Percentiles rank a stretch among this genome's conserved stretches.
phyloP scores from a whole-genome alignment of 176 grass and related monocot genomes.

The Tillandsia leiboldiana region DNA sequence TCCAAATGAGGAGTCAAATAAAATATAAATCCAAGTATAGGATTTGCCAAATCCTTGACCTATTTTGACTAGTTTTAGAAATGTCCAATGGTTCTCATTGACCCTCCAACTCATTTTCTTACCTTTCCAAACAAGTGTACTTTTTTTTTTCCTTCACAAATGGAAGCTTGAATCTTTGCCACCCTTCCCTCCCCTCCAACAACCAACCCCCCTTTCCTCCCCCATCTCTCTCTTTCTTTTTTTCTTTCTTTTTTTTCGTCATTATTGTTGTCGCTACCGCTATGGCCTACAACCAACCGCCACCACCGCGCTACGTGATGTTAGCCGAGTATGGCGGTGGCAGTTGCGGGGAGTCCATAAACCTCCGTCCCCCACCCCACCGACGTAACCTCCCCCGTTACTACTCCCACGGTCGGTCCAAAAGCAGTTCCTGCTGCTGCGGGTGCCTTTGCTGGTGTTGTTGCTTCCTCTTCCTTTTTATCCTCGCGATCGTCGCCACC shows the following conservation, averaged over 20 bases:
- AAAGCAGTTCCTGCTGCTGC: slow-evolving; percentile 30
- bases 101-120: not conserved
- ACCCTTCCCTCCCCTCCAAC: not conserved
- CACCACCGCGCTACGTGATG: slow-evolving; percentile 25
- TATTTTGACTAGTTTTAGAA: not conserved
- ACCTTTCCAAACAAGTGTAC: not conserved
- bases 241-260: not conserved
- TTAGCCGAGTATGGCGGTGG: slow-evolving; percentile 12
- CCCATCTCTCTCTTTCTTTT: not conserved
- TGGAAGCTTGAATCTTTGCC: not conserved
- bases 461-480: slow-evolving; percentile 52
- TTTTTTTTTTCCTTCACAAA: not conserved
- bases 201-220: not conserved
- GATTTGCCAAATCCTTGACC: not conserved
- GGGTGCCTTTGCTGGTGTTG: slow-evolving; percentile 50
- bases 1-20: too few species aligned
- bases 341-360: not conserved
- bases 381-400: slow-evolving; percentile 54
- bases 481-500: slow-evolving; percentile 16
- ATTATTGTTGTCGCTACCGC: not conserved
- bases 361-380: slow-evolving; percentile 15
- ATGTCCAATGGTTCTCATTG: not conserved
- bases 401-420: slow-evolving; percentile 2
- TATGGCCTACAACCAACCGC: slow-evolving; percentile 11
- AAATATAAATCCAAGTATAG: too few species aligned